A percentile compares a stretch with the other conserved stretches of the same genome.
Conservation (phyloP, 495 filamentous ascomycete species). For the Coniosporium apollinis region DNA sequence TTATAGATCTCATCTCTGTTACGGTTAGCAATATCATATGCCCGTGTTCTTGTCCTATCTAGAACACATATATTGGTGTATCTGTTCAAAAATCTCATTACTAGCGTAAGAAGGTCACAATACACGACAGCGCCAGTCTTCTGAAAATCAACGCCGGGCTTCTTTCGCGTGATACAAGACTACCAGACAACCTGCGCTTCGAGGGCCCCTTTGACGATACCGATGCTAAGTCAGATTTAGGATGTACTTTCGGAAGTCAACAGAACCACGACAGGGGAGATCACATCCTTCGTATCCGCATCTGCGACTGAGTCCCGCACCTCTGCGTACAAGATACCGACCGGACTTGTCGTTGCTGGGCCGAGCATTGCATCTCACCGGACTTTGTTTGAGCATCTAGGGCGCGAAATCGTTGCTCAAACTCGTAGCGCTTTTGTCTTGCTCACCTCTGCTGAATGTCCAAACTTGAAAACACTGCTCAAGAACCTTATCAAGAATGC, state of each 20-base stretch:
- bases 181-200: too few species aligned
- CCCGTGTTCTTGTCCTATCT: background rate
- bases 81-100: too few species aligned
- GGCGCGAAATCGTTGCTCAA: slow-evolving; percentile 31
- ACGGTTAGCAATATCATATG: background rate
- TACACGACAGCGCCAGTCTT: too few species aligned
- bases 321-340: slow-evolving; percentile 52
- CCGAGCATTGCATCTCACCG: slow-evolving; percentile 72
- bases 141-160: too few species aligned
- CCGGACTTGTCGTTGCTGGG: slow-evolving; percentile 67
- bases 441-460: slow-evolving; percentile 58
- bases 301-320: slow-evolving; percentile 22
- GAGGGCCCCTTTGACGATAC: too few species aligned
- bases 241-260: slow-evolving; percentile 48
- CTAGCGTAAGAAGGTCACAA: too few species aligned
- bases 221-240: slow-evolving; percentile 22
- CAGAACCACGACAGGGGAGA: slow-evolving; percentile 38
- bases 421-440: slow-evolving; percentile 40
- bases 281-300: slow-evolving; percentile 44
- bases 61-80: background rate
- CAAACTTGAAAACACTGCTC: slow-evolving; percentile 66
- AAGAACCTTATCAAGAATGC: slow-evolving; percentile 69
- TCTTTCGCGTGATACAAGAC: too few species aligned
- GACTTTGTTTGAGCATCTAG: slow-evolving; percentile 53
- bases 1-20: background rate